Percentiles rank a stretch among this genome's conserved stretches.
These are phyloP conservation scores for Penicillium canariense DNA, from an alignment of 495 filamentous ascomycete genomes.

Conservation along the genomic window DNA sequence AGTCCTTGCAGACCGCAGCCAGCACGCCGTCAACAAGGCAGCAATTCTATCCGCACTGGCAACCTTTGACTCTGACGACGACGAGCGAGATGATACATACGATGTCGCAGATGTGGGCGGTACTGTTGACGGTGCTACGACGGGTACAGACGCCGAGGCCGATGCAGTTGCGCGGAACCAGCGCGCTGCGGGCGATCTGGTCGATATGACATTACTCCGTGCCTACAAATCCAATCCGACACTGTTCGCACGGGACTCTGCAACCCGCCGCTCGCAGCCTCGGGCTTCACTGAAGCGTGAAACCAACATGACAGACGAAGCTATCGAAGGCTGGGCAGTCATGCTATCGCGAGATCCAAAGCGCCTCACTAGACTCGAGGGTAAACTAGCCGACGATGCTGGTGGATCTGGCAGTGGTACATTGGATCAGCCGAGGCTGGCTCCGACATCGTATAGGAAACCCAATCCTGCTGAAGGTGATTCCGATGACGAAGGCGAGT, in stretches of 20 bases:
- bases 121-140: constrained; percentile 61
- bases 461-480: constrained; percentile 32
- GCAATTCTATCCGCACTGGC: constrained; percentile 89
- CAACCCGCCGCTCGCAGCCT: constrained; percentile 60
- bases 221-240: constrained; percentile 60
- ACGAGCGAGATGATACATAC: constrained; percentile 97
- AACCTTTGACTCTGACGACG: constrained; percentile 89
- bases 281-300: constrained; percentile 65
- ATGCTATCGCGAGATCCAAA: constrained; percentile 76
- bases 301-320: constrained; percentile 89
- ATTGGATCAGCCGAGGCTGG: constrained; percentile 55
- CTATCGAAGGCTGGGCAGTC: constrained; percentile 88
- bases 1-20: constrained; percentile 49
- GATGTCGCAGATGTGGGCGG: constrained; percentile 89
- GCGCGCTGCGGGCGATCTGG: constrained; percentile 31
- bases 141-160: constrained; percentile 40
- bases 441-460: constrained; percentile 56
- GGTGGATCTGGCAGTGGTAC: constrained; percentile 36
- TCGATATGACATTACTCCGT: constrained; percentile 58
- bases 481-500: constrained; percentile 23
- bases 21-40: constrained; percentile 69
- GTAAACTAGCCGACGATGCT: constrained; percentile 57
- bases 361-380: constrained; percentile 62
- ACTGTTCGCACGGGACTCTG: constrained; percentile 66
- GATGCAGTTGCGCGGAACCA: constrained; percentile 35